Evolutionary conservation across 805 yeast genomes (phyloP), one percentile per base, ranked within the genome.

Genomic region (Cyberlindnera mississippiensis): DNA sequence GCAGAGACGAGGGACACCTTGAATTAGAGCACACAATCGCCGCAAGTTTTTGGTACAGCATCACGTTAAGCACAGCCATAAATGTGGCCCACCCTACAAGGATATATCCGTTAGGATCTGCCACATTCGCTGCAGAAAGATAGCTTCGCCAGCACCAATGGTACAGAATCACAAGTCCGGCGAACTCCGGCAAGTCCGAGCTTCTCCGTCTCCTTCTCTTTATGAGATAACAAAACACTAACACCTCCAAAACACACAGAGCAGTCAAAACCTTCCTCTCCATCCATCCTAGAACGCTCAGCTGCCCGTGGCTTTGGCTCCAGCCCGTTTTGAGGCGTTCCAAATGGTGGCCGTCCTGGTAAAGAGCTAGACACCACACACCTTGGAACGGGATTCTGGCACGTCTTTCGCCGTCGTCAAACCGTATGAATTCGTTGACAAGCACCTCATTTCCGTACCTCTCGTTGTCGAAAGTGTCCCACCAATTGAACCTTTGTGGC

Each of bases 351-450:
- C 49, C 44, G 27, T 45, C 46, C 28, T 45, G 49, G 19, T 45
- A 45, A 14, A 31, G 28, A 8, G 33, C 40, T 4, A 42, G 16
- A 19, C 49, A 45, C 49, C 49, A 45, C 3, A 32, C 31, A 4
- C 46, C 46, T 11, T 33, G 36, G 28, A 30, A 41, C 6, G 46
- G 46, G 2, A 45, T 19, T 28, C 5, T 16, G 18, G 16, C 13
- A 5, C 11, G 10, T 29, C 32, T 33, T 4, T 12, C 7, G 3
- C 37, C 45, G 11, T 37, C 33, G 18, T 38, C 24, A 18, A 20
- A 46, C 42, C 19, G 15, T 2, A 46, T 29, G 20, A 46, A 46
- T 39, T 46, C 50, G 24, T 46, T 46, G 15, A 38, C 34, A 2
- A 34, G 28, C 2, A 46, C 38, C 28, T 40, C 19, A 9, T n/a